Evolutionary conservation across 768 basidiomycete genomes (phyloP).

Genomic region (Asterophora parasitica): DNA sequence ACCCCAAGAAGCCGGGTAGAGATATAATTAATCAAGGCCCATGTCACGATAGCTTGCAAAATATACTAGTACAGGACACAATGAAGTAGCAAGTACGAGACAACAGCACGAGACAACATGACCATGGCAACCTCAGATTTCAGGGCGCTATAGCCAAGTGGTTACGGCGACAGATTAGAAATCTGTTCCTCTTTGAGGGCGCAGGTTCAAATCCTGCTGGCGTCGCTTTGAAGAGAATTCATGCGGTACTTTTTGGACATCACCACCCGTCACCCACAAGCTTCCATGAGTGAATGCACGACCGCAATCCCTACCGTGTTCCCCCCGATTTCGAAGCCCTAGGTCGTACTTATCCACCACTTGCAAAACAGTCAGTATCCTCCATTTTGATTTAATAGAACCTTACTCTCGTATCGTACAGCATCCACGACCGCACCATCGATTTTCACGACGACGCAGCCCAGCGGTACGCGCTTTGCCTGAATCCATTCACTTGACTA

Average conservation of each 20-base stretch:
- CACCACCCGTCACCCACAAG: too few species aligned
- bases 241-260: too few species aligned
- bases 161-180: slow-evolving; percentile 76
- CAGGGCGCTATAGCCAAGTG: slow-evolving; percentile 72
- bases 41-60: too few species aligned
- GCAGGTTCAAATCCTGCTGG: slow-evolving; percentile 56
- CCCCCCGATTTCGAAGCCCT: slow-evolving; percentile 56
- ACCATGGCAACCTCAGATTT: too few species aligned
- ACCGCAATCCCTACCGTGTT: slow-evolving; percentile 34
- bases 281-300: slow-evolving; percentile 33
- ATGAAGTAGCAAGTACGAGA: too few species aligned
- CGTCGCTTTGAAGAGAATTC: slow-evolving; percentile 28
- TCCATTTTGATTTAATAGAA: too few species aligned
- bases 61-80: too few species aligned
- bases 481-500: not conserved
- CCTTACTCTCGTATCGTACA: too few species aligned
- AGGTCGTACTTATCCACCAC: slow-evolving; percentile 49
- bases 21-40: too few species aligned
- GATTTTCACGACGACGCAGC: slow-evolving; percentile 73
- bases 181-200: slow-evolving; percentile 46
- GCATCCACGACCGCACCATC: slow-evolving; percentile 39
- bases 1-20: too few species aligned
- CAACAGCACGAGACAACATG: too few species aligned
- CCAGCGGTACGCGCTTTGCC: slow-evolving; percentile 50
- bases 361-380: slow-evolving; percentile 12